Conservation (phyloP, 148 eudicot genomes). For the Linanthus parryae region DNA sequence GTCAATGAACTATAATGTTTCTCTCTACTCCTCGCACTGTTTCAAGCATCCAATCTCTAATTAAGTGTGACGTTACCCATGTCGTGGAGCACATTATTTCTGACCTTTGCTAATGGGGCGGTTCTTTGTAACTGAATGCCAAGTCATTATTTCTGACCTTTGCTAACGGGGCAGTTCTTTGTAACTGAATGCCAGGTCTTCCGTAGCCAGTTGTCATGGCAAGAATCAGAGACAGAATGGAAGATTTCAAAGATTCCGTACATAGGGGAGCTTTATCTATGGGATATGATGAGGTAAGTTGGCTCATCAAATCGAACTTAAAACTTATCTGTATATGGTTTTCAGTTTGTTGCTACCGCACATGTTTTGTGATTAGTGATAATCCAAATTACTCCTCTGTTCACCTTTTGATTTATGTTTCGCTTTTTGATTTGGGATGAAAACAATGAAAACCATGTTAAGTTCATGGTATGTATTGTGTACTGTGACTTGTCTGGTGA, state of each 20-base stretch:
- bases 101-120: not conserved
- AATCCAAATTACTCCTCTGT: too few relatives aligned
- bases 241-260: conserved; percentile 86
- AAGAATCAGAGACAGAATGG: conserved; percentile 71
- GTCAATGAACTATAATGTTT: not conserved
- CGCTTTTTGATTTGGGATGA: too few relatives aligned
- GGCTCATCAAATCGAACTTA: not conserved
- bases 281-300: conserved; percentile 58
- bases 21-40: not conserved
- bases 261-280: conserved; percentile 68
- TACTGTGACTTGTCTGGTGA: too few relatives aligned
- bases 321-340: not conserved
- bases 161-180: not conserved
- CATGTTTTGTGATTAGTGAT: not conserved
- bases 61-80: not conserved
- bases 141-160: not conserved
- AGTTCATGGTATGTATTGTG: too few relatives aligned
- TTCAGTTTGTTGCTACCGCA: not conserved
- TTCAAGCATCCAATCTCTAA: not conserved
- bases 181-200: not conserved
- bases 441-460: too few relatives aligned
- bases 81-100: not conserved
- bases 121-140: not conserved
- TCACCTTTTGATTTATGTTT: too few relatives aligned
- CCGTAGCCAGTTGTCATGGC: conserved; percentile 33